Conservation (phyloP, 73 alveolate genomes). For the Tetrahymena borealis region DNA sequence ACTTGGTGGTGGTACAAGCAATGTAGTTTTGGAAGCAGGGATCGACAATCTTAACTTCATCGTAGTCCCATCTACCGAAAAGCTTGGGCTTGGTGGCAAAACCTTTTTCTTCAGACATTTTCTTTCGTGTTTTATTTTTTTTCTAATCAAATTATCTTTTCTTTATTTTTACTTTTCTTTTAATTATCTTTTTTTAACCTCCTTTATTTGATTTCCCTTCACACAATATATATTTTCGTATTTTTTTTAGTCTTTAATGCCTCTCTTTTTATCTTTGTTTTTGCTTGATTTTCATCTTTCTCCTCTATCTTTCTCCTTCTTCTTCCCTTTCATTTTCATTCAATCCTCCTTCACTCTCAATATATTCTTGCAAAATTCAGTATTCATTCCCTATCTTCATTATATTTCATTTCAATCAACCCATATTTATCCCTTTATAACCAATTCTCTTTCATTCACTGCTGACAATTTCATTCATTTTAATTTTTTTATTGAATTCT, state of each 20-base stretch:
- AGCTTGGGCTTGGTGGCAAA: slow-evolving; percentile 53
- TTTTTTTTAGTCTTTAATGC: neutral
- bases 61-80: slow-evolving; percentile 92
- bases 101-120: neutral
- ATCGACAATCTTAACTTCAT: slow-evolving; percentile 69
- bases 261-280: neutral
- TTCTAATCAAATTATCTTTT: neutral
- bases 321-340: neutral
- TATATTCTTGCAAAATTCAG: neutral
- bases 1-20: slow-evolving; percentile 61
- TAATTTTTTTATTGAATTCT: no score
- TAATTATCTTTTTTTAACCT: neutral
- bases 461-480: no score
- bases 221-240: neutral
- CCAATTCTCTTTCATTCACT: no score
- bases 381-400: neutral
- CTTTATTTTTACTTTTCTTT: neutral
- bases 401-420: neutral
- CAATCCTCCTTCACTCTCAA: neutral
- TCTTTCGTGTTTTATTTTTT: neutral
- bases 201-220: slow-evolving; percentile 2
- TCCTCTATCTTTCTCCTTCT: neutral
- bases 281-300: neutral
- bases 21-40: slow-evolving; percentile 79
- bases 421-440: neutral